Percentiles rank a stretch among this genome's conserved stretches.
These are phyloP conservation scores for Eruca vesicaria DNA, from an alignment of 441 rosid species.

Conservation along the genomic window DNA sequence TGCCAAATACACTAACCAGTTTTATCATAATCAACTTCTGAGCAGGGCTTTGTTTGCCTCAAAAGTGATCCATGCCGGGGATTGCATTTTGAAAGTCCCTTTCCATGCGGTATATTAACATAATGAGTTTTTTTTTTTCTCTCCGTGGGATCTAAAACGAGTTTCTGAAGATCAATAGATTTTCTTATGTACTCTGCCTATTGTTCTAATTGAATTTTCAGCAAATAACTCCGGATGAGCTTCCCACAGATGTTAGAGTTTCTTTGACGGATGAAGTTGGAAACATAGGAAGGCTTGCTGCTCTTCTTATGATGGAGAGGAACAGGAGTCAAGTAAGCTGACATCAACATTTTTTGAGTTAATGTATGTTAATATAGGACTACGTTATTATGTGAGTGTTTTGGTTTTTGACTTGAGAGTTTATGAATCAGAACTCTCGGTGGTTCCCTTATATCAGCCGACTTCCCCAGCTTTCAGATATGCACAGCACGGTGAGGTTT, in stretches of 20 bases:
- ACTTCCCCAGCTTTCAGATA: constrained; percentile 61
- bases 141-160: background rate
- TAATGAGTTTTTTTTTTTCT: background rate
- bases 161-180: background rate
- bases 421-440: constrained; percentile 33
- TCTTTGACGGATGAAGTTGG: constrained; percentile 47
- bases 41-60: constrained; percentile 72
- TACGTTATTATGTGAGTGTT: background rate
- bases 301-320: constrained; percentile 52
- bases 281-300: constrained; percentile 61
- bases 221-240: constrained; percentile 67
- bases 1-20: background rate
- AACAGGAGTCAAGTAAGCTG: constrained; percentile 51
- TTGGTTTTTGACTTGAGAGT: background rate
- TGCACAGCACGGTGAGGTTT: constrained; percentile 63
- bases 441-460: constrained; percentile 72
- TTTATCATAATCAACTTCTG: constrained; percentile 3
- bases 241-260: constrained; percentile 45
- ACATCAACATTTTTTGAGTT: background rate
- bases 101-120: constrained; percentile 44
- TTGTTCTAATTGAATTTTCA: constrained; percentile 32
- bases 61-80: constrained; percentile 53
- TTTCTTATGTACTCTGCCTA: background rate
- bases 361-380: background rate
- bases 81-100: constrained; percentile 72